A percentile compares a stretch with the other conserved stretches of the same genome.
phyloP scores from a whole-genome alignment of 2,329 filamentous ascomycete species.

The Aspergillus sp. region DNA sequence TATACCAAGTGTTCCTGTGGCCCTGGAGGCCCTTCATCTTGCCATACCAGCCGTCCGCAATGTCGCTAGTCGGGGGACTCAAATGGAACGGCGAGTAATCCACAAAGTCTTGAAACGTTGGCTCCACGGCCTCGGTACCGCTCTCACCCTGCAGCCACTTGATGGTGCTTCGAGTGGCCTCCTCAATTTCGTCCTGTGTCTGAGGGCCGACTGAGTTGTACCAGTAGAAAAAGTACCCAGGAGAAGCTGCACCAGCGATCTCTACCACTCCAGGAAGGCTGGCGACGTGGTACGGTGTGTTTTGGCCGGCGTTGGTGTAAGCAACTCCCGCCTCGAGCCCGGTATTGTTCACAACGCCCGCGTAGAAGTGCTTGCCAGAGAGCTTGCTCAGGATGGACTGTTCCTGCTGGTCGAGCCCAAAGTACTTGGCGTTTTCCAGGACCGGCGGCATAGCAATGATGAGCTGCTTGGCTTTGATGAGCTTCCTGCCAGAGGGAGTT shows the following conservation, averaged over 20 bases:
- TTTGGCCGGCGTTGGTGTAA: not conserved
- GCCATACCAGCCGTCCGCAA: not conserved
- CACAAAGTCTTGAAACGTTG: not conserved
- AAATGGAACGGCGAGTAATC: not conserved
- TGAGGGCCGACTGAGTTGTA: not conserved
- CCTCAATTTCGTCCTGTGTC: not conserved
- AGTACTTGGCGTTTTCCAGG: not conserved
- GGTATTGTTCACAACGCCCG: not conserved
- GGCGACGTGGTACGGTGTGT: not conserved
- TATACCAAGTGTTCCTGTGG: conserved; percentile 1
- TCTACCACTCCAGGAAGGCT: not conserved
- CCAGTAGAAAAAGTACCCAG: not conserved
- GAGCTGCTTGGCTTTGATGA: not conserved
- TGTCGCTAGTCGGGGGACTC: not conserved
- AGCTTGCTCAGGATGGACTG: not conserved
- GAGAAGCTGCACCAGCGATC: not conserved
- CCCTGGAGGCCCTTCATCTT: not conserved
- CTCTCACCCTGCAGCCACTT: not conserved
- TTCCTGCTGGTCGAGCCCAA: not conserved
- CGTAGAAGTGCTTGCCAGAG: not conserved
- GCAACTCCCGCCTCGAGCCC: not conserved
- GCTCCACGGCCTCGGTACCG: not conserved
- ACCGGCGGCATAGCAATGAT: not conserved
- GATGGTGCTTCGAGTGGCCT: not conserved
- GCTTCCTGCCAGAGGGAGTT: not conserved